phyloP scores from a whole-genome alignment of 306 rosid genomes.

The Cucurbita argyrosperma region DNA sequence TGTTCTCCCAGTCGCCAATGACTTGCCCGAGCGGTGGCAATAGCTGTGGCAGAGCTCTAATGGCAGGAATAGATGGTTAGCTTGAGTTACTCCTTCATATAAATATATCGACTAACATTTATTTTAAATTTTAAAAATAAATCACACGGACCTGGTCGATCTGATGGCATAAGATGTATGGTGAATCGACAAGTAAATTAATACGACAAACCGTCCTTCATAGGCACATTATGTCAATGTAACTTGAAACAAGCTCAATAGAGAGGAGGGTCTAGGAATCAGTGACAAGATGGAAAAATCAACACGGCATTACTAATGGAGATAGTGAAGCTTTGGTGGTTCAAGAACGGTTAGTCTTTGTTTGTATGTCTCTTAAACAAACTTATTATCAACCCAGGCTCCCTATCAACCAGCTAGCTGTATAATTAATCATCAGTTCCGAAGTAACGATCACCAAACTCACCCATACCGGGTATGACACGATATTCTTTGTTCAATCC shows the following conservation, averaged over 20 bases:
- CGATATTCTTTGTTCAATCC: constrained; percentile 66
- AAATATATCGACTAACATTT: too few species aligned
- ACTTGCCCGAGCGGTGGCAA: too few species aligned
- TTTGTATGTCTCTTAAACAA: too few species aligned
- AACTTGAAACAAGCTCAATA: neutral
- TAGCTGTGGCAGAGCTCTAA: too few species aligned
- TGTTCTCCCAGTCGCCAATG: too few species aligned
- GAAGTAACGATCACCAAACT: constrained; percentile 91
- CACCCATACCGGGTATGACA: constrained; percentile 87
- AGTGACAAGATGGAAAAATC: neutral
- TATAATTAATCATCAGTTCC: constrained; percentile 54
- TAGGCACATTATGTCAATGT: neutral
- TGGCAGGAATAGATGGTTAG: too few species aligned
- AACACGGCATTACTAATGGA: neutral
- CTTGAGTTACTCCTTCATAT: too few species aligned
- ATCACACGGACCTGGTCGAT: too few species aligned
- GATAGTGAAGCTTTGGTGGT: neutral
- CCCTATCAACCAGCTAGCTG: neutral
- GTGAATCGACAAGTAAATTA: neutral
- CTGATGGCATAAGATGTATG: too few species aligned
- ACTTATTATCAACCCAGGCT: too few species aligned
- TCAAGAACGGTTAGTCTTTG: neutral
- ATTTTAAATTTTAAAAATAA: too few species aligned
- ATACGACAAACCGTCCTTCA: neutral
- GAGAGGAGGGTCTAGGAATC: neutral